A percentile compares a stretch with the other conserved stretches of the same genome.
phyloP scores from a whole-genome alignment of 768 basidiomycete species.

The Termitomyces sp. region DNA sequence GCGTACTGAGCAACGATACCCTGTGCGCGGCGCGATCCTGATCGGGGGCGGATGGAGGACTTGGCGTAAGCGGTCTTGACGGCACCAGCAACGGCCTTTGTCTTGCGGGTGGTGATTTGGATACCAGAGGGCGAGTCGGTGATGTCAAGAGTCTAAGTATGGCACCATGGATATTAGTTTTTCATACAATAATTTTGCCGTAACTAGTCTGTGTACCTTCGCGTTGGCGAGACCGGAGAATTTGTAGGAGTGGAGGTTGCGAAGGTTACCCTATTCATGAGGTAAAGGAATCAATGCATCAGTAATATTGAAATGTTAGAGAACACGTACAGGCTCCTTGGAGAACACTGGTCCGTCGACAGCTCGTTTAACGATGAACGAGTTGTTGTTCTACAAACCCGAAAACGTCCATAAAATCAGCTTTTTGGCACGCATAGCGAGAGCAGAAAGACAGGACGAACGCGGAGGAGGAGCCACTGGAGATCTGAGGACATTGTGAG shows the following conservation, averaged over 20 bases:
- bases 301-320: neutral
- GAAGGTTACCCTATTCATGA: conserved; percentile 67
- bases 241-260: conserved; percentile 87
- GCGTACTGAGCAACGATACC: conserved; percentile 55
- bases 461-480: conserved; percentile 90
- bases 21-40: conserved; percentile 64
- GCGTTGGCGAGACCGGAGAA: conserved; percentile 85
- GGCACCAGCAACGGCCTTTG: conserved; percentile 45
- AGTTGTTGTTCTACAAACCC: conserved; percentile 68
- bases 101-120: conserved; percentile 61
- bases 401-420: neutral
- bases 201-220: conserved; percentile 43
- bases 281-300: neutral
- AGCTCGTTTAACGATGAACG: conserved; percentile 78
- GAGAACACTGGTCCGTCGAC: conserved; percentile 76
- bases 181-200: neutral
- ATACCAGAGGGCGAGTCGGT: conserved; percentile 49
- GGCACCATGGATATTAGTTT: neutral
- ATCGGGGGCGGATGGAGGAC: conserved; percentile 56
- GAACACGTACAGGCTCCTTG: conserved; percentile 67
- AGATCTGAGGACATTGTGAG: conserved; percentile 82
- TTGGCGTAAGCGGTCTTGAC: conserved; percentile 45
- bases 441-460: conserved; percentile 32
- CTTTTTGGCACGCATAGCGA: neutral
- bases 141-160: conserved; percentile 69